Percentiles rank a stretch among this genome's conserved stretches.
Conservation (phyloP, 2,329 filamentous ascomycete species). For the Nakataea oryzae region DNA sequence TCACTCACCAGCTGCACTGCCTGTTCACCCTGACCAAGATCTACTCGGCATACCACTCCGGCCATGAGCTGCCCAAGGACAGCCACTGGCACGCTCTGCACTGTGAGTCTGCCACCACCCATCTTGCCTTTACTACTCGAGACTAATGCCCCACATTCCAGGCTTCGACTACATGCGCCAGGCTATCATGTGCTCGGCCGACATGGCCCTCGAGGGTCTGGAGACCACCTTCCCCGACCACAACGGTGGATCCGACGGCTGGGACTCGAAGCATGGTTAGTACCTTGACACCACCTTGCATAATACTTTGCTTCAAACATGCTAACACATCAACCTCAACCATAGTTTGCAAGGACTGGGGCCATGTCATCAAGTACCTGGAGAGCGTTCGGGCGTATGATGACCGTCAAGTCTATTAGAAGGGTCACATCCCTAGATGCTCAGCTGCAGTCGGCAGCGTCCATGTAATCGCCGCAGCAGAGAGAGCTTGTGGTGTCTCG, state of each 20-base stretch:
- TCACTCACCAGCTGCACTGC: conserved; percentile 26
- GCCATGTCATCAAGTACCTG: conserved; percentile 28
- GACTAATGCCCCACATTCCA: no score
- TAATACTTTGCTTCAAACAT: background rate
- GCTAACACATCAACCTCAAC: background rate
- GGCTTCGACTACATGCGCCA: conserved; percentile 34
- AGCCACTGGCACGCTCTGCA: conserved; percentile 38
- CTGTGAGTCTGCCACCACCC: background rate
- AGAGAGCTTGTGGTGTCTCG: background rate
- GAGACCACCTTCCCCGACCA: conserved; percentile 35
- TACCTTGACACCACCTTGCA: background rate
- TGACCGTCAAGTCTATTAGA: conserved; percentile 30
- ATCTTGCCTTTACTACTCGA: no score
- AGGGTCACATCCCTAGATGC: background rate
- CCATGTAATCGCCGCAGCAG: background rate
- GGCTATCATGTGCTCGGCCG: conserved; percentile 33
- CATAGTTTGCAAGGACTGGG: conserved; percentile 31
- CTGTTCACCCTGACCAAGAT: conserved; percentile 30
- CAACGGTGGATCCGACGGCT: conserved; percentile 33
- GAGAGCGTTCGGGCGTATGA: conserved; percentile 33
- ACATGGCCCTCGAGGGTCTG: conserved; percentile 32
- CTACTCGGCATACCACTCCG: conserved; percentile 28
- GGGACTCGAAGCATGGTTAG: conserved; percentile 34
- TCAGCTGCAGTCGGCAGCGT: background rate
- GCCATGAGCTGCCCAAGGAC: conserved; percentile 27